These are phyloP conservation scores for Nakazawaea laoshanensis DNA, from an alignment of 805 yeast species.

Conservation along the genomic window DNA sequence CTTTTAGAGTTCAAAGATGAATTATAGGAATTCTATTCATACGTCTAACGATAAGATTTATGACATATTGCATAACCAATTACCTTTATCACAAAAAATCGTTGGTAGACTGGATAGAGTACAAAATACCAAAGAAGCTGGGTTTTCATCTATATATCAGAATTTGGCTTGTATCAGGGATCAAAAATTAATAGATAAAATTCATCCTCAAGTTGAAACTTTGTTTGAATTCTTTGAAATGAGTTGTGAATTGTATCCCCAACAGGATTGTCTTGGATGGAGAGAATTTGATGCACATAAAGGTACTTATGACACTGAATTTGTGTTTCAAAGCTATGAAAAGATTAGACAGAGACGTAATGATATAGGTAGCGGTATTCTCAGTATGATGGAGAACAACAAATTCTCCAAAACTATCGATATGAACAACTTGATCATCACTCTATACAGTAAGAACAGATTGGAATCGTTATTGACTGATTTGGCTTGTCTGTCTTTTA, in stretches of 20 bases:
- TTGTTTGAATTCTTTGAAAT: slow-evolving; percentile 35
- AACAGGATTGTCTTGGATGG: slow-evolving; percentile 36
- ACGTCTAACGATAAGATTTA: too few relatives aligned
- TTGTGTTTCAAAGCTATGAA: slow-evolving; percentile 2
- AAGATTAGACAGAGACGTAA: slow-evolving; percentile 11
- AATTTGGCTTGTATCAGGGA: neutral
- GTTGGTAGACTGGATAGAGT: neutral
- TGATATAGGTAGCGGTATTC: slow-evolving; percentile 16
- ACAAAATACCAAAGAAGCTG: slow-evolving; percentile 1
- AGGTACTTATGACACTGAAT: neutral
- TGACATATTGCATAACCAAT: neutral
- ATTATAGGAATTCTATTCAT: too few relatives aligned
- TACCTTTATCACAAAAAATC: neutral
- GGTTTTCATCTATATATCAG: slow-evolving; percentile 6
- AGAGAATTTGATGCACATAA: slow-evolving; percentile 22
- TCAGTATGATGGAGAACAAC: slow-evolving; percentile 15
- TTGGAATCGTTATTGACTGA: slow-evolving; percentile 67
- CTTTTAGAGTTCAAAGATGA: too few relatives aligned
- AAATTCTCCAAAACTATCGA: slow-evolving; percentile 5
- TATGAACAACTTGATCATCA: slow-evolving; percentile 32
- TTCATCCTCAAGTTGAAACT: slow-evolving; percentile 34
- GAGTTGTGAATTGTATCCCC: slow-evolving; percentile 26
- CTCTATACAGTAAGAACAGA: slow-evolving; percentile 49
- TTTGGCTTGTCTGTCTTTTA: slow-evolving; percentile 55
- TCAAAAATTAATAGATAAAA: slow-evolving; percentile 4